Evolutionary conservation across 2,329 filamentous ascomycete genomes (phyloP).

Genomic region (Decorospora gaudefroyi): DNA sequence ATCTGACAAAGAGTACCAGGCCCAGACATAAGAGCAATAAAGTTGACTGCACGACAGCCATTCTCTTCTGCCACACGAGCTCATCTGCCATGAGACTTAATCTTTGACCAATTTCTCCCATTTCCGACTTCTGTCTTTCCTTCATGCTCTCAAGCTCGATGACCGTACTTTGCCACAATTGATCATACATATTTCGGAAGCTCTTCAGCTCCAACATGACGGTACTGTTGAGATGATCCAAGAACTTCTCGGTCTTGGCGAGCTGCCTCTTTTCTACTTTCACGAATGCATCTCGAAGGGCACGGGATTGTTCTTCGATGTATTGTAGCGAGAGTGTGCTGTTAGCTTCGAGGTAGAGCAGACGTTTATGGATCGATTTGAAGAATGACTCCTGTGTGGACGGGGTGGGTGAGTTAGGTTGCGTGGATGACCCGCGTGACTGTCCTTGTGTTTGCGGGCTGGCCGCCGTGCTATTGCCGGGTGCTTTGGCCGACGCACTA

Average conservation of each 20-base stretch:
- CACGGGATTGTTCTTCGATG: conserved; percentile 92
- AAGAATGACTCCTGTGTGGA: conserved; percentile 98
- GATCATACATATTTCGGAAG: conserved; percentile 80
- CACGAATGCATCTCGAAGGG: conserved; percentile 82
- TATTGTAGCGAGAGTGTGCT: conserved; percentile 92
- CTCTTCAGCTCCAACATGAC: conserved; percentile 71
- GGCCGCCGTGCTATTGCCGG: conserved; percentile 26
- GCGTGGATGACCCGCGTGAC: conserved; percentile 46
- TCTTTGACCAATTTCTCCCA: conserved; percentile 77
- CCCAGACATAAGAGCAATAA: conserved; percentile 84
- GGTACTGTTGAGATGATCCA: conserved; percentile 83
- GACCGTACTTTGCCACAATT: conserved; percentile 94
- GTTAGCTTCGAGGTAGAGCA: conserved; percentile 89
- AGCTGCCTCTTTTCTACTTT: conserved; percentile 87
- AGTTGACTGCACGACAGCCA: conserved; percentile 89
- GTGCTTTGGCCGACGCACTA: conserved; percentile 15
- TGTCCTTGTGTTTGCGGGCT: conserved; percentile 24
- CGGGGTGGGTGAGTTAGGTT: conserved; percentile 64
- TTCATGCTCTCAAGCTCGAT: conserved; percentile 88
- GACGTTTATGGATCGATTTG: conserved; percentile 90
- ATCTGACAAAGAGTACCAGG: conserved; percentile 74
- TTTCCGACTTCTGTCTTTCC: conserved; percentile 80
- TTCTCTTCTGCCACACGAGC: conserved; percentile 79
- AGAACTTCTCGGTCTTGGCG: conserved; percentile 77
- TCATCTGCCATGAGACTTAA: conserved; percentile 93